These are phyloP conservation scores for Spathaspora sp. DNA, from an alignment of 805 yeast species.

Conservation along the genomic window DNA sequence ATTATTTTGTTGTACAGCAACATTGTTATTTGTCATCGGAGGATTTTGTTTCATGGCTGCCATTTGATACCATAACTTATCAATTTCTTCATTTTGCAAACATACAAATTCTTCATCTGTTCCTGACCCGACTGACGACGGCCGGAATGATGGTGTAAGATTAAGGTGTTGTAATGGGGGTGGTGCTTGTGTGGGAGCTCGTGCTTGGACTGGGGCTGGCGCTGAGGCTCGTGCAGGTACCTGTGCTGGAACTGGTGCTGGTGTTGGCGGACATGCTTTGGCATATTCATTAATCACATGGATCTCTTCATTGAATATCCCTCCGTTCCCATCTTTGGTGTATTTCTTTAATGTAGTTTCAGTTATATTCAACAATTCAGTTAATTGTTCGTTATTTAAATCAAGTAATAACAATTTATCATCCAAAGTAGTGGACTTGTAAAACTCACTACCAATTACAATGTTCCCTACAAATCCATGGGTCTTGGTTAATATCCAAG, in stretches of 20 bases:
- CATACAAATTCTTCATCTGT: slow-evolving; percentile 12
- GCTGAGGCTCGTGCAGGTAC: background rate
- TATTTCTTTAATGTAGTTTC: slow-evolving; percentile 14
- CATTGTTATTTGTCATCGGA: background rate
- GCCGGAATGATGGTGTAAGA: background rate
- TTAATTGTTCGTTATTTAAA: slow-evolving; percentile 18
- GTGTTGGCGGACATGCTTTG: background rate
- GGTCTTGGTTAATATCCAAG: slow-evolving; percentile 66
- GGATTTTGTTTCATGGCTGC: slow-evolving; percentile 2
- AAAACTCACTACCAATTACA: slow-evolving; percentile 26
- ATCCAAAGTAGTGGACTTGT: slow-evolving; percentile 10
- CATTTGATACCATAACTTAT: slow-evolving; percentile 34
- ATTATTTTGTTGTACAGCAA: no score
- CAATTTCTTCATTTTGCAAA: slow-evolving; percentile 28
- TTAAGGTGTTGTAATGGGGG: background rate
- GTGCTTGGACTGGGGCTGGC: background rate
- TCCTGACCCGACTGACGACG: background rate
- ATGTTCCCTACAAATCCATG: slow-evolving; percentile 39
- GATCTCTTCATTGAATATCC: background rate
- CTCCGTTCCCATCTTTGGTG: slow-evolving; percentile 2
- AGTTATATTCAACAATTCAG: slow-evolving; percentile 20
- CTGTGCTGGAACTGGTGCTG: background rate
- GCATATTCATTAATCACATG: background rate
- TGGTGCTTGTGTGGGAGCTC: background rate
- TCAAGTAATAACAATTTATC: slow-evolving; percentile 11